Evolutionary conservation across 2,329 filamentous ascomycete species (phyloP).

Genomic region (Seiridium cupressi): DNA sequence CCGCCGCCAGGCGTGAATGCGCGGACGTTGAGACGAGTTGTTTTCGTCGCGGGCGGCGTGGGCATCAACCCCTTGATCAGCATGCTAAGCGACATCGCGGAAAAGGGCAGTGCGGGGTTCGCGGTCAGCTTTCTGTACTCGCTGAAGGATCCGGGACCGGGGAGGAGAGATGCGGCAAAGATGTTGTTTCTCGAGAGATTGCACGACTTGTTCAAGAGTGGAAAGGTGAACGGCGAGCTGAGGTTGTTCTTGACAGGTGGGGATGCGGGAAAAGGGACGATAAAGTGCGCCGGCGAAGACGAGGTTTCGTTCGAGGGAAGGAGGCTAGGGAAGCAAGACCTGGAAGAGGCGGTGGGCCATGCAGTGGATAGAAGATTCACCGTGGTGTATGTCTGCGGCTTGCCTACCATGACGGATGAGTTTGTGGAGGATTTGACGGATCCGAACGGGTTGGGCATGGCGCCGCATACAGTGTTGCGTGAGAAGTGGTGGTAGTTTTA

Average conservation of each 20-base stretch:
- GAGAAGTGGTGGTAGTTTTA: slow-evolving; percentile 62
- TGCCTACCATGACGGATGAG: slow-evolving; percentile 67
- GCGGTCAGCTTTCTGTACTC: slow-evolving; percentile 64
- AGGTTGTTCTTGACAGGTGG: slow-evolving; percentile 45
- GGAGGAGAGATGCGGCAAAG: slow-evolving; percentile 17
- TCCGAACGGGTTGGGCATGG: slow-evolving; percentile 33
- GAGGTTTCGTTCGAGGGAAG: slow-evolving; percentile 31
- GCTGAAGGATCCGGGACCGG: slow-evolving; percentile 31
- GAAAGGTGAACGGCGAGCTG: slow-evolving; percentile 37
- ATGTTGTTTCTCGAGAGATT: slow-evolving; percentile 54
- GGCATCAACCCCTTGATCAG: slow-evolving; percentile 81
- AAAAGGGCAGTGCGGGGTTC: slow-evolving; percentile 30
- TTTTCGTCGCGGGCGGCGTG: slow-evolving; percentile 79
- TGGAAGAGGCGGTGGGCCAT: slow-evolving; percentile 36
- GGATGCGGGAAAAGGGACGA: slow-evolving; percentile 12
- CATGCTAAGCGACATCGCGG: slow-evolving; percentile 62
- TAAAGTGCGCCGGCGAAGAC: slow-evolving; percentile 16
- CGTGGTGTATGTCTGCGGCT: slow-evolving; percentile 67
- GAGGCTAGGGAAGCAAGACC: slow-evolving; percentile 41
- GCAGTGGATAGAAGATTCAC: slow-evolving; percentile 35
- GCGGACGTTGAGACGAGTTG: slow-evolving; percentile 49
- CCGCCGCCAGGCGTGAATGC: slow-evolving; percentile 56
- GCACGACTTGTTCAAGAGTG: slow-evolving; percentile 34
- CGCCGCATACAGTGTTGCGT: slow-evolving; percentile 47
- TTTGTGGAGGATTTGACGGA: slow-evolving; percentile 50